Percentiles rank a stretch among this genome's conserved stretches.
phyloP scores from a whole-genome alignment of 805 yeast genomes.

The Starmerella potacharoeniae region DNA sequence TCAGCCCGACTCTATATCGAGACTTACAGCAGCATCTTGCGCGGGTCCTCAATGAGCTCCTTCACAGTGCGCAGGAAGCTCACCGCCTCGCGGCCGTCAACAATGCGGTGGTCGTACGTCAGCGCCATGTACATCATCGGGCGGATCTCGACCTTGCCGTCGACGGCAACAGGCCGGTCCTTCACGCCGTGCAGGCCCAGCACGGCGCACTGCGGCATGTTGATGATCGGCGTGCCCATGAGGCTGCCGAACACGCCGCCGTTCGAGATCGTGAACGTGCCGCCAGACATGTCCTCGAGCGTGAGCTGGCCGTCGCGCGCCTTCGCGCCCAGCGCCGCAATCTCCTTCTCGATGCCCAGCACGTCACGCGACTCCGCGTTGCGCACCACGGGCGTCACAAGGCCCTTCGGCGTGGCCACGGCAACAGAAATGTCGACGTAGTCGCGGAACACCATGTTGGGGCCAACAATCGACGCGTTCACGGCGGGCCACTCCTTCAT shows the following conservation, averaged over 20 bases:
- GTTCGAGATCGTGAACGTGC: constrained; percentile 96
- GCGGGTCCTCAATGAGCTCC: constrained; percentile 96
- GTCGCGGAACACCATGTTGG: constrained; percentile 78
- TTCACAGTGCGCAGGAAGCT: constrained; percentile 91
- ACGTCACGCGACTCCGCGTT: constrained; percentile 87
- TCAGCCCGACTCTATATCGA: background rate
- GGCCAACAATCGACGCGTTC: constrained; percentile 79
- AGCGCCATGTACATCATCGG: constrained; percentile 99
- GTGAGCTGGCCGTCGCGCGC: constrained; percentile 97
- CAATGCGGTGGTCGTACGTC: constrained; percentile 94
- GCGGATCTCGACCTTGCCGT: constrained; percentile 91
- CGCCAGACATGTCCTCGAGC: constrained; percentile 97
- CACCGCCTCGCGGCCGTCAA: constrained; percentile 98
- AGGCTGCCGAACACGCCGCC: constrained; percentile 98
- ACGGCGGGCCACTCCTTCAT: constrained; percentile 91
- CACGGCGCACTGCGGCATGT: constrained; percentile 96
- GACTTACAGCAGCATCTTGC: constrained; percentile 70
- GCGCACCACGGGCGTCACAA: constrained; percentile 95
- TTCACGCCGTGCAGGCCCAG: constrained; percentile 95
- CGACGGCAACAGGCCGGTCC: constrained; percentile 92
- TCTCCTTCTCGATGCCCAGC: constrained; percentile 82
- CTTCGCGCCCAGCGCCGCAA: constrained; percentile 66
- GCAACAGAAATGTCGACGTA: constrained; percentile 93
- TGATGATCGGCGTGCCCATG: constrained; percentile 96
- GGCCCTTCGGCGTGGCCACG: constrained; percentile 98